Base-by-base conservation (phyloP, 2,329 filamentous ascomycete genomes). In the Leptographium radiaticola region DNA sequence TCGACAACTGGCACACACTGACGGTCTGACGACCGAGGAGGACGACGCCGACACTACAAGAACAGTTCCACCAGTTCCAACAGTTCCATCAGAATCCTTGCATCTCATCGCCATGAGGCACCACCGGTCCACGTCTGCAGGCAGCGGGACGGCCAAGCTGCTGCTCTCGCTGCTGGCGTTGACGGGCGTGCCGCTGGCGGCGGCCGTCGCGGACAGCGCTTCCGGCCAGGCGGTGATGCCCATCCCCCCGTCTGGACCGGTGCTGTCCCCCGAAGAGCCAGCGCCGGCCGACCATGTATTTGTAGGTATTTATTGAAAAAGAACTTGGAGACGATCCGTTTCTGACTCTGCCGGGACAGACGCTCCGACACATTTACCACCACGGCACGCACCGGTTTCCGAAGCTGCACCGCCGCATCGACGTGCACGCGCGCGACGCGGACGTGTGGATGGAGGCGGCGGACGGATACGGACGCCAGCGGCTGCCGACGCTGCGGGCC, bases 331-430 rank as follows among this genome's bases (percentile, higher is more conserved):
- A n/a, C n/a, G n/a, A n/a, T n/a, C n/a, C n/a, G n/a, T n/a, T n/a
- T n/a, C n/a, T n/a, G n/a, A n/a, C n/a, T n/a, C n/a, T n/a, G n/a
- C n/a, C n/a, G n/a, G n/a, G n/a, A n/a, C n/a, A n/a, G n/a, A 82
- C 77, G 8, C 79, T 98, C 54, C 84, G 89, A 62, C 91, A 98
- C 69, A 84, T 97, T 63, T 93, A 88, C 70, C 90, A 96, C 66
- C 90, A 95, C 70, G 91, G 91, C 55, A 86, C 88, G 43, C 79
- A 91, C 67, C 72, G 78, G 60, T 80, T 95, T 61, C 90, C 90
- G 3, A 69, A 76, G 6, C 78, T 96, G 16, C 88, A 96, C 67
- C 78, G 84, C 55, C 83, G 81, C 61, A 75, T 85, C 57, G 89
- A 97, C 66, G 73, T 96, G 36, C 57, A 65, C 44, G 70, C 77